A percentile compares a stretch with the other conserved stretches of the same genome.
phyloP scores from a whole-genome alignment of 2,329 filamentous ascomycete genomes.

The Sarocladium oryzae region DNA sequence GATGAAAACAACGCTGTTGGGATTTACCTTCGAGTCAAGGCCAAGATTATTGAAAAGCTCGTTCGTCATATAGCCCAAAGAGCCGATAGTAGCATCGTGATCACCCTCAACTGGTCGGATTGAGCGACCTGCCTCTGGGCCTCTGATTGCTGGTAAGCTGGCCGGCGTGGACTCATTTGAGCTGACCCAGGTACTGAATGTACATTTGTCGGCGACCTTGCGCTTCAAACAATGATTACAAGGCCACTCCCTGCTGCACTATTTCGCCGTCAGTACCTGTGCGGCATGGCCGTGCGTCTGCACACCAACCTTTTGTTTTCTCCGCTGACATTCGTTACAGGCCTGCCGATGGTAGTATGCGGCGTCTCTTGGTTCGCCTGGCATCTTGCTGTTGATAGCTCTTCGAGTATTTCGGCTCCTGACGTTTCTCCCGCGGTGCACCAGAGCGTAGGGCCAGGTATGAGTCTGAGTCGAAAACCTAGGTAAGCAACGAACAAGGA shows the following conservation, averaged over 20 bases:
- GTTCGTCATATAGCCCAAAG: slow-evolving; percentile 7
- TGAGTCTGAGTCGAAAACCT: too few species aligned
- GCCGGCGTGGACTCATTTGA: background rate
- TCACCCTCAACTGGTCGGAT: background rate
- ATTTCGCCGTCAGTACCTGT: background rate
- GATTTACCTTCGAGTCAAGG: slow-evolving; percentile 4
- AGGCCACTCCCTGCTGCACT: slow-evolving; percentile 28
- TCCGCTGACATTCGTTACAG: slow-evolving; percentile 36
- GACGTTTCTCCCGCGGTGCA: too few species aligned
- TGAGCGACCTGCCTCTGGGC: background rate
- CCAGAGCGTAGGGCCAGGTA: too few species aligned
- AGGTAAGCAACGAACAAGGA: background rate
- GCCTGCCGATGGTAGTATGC: slow-evolving; percentile 17
- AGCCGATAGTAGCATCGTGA: background rate
- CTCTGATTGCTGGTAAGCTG: slow-evolving; percentile 8
- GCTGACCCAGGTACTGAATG: slow-evolving; percentile 16
- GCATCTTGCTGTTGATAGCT: too few species aligned
- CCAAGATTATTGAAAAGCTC: slow-evolving; percentile 6
- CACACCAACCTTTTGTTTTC: slow-evolving; percentile 31
- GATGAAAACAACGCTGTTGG: background rate
- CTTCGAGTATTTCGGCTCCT: too few species aligned
- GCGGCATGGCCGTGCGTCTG: background rate
- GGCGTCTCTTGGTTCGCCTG: background rate
- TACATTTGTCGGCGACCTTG: slow-evolving; percentile 23
- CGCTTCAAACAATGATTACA: slow-evolving; percentile 26